Percentiles rank a stretch among this genome's conserved stretches.
phyloP scores from a whole-genome alignment of 2,329 filamentous ascomycete species.

The Fusarium tupiense region DNA sequence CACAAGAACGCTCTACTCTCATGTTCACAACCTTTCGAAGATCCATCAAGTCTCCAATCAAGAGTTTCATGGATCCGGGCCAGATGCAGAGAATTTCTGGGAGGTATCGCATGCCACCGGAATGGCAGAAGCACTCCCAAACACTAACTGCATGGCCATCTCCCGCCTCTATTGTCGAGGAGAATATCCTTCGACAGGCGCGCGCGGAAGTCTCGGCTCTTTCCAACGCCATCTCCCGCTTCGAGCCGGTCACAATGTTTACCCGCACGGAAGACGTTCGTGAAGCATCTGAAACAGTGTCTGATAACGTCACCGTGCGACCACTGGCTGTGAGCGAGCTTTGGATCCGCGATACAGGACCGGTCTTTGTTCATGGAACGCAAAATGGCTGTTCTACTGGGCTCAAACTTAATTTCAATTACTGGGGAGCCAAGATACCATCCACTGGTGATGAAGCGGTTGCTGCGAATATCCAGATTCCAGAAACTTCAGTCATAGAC shows the following conservation, averaged over 20 bases:
- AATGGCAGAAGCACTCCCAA: conserved; percentile 20
- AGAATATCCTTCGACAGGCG: background rate
- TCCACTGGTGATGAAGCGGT: conserved; percentile 13
- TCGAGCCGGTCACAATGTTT: conserved; percentile 42
- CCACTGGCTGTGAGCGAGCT: conserved; percentile 28
- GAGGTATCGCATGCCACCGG: conserved; percentile 16
- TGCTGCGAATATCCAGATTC: conserved; percentile 7
- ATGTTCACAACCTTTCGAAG: background rate
- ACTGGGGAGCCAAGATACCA: conserved; percentile 41
- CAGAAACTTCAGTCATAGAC: background rate
- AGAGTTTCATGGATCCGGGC: background rate
- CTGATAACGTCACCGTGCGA: background rate
- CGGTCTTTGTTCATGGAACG: conserved; percentile 30
- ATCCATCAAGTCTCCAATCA: background rate
- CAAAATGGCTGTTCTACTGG: conserved; percentile 10
- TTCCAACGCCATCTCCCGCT: conserved; percentile 38
- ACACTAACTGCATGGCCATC: conserved; percentile 31
- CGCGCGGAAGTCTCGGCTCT: conserved; percentile 40
- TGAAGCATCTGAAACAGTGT: background rate
- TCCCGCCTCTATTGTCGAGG: background rate
- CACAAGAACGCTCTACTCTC: background rate
- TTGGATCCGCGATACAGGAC: conserved; percentile 45
- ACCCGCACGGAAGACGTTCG: conserved; percentile 8
- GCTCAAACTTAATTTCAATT: conserved; percentile 44
- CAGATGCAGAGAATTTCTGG: background rate